Evolutionary conservation across 345 rosid genomes (phyloP).

Genomic region (Anastatica hierochuntica): DNA sequence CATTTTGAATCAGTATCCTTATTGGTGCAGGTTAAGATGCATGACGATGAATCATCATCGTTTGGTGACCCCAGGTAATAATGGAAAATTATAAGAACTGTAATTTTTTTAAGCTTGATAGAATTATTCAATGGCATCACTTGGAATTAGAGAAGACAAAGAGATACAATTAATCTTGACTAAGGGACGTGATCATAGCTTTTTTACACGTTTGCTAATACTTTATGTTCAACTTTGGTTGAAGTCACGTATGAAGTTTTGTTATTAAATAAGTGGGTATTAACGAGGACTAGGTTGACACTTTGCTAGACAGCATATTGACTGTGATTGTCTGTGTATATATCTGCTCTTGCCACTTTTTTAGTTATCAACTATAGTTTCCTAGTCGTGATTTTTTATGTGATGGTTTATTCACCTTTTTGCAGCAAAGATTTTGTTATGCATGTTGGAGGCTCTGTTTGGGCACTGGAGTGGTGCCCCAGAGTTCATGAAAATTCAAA

Average conservation of each 20-base stretch:
- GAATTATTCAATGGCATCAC: no score
- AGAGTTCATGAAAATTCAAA: conserved; percentile 38
- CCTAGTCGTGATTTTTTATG: background rate
- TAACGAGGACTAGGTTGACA: background rate
- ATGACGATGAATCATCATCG: conserved; percentile 14
- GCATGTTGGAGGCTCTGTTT: conserved; percentile 82
- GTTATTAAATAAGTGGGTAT: background rate
- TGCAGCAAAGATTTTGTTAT: conserved; percentile 78
- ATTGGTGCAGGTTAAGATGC: conserved; percentile 23
- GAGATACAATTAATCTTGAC: no score
- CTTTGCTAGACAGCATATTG: no score
- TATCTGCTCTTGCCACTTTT: background rate
- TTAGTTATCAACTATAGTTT: background rate
- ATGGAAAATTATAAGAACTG: no score
- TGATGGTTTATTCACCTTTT: conserved; percentile 10
- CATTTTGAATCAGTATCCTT: no score
- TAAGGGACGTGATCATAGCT: no score
- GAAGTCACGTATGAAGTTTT: background rate
- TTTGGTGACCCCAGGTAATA: conserved; percentile 38
- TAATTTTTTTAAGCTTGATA: no score
- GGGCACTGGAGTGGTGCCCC: conserved; percentile 97
- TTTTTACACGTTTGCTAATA: no score
- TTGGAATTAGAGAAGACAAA: no score
- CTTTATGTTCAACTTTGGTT: no score
- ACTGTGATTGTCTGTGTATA: background rate